phyloP scores from a whole-genome alignment of 164 flowering plant genomes.

The Berberis vulgaris region DNA sequence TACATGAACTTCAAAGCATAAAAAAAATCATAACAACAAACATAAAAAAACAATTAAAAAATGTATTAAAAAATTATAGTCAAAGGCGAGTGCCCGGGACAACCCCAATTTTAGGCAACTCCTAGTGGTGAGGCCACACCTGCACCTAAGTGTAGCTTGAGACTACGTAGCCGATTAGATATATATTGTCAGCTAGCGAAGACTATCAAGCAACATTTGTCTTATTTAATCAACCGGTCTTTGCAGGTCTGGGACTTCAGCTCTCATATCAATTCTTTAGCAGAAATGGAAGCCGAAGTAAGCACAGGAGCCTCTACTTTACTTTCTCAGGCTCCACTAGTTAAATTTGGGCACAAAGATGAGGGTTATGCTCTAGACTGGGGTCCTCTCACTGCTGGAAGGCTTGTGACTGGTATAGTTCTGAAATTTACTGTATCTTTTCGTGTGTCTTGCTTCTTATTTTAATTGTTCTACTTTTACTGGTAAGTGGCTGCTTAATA shows the following conservation, averaged over 20 bases:
- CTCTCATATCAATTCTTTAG: slow-evolving; percentile 67
- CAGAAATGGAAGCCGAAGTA: slow-evolving; percentile 46
- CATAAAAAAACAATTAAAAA: no score
- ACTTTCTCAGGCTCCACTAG: slow-evolving; percentile 56
- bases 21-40: no score
- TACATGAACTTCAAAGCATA: no score
- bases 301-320: slow-evolving; percentile 34
- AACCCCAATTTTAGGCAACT: no score
- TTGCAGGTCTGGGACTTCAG: slow-evolving; percentile 86
- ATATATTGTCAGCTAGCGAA: no score
- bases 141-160: no score
- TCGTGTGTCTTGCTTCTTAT: neutral
- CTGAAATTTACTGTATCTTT: neutral
- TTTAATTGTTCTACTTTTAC: neutral
- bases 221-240: neutral
- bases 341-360: slow-evolving; percentile 81
- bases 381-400: slow-evolving; percentile 80
- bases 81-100: no score
- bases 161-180: no score
- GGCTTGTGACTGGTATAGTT: slow-evolving; percentile 75
- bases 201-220: no score
- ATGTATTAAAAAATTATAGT: no score
- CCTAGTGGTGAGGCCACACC: no score
- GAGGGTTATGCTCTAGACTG: slow-evolving; percentile 98
- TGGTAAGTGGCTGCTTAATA: neutral